These are phyloP conservation scores for Ottelia alismoides DNA, from an alignment of 106 monocot genomes.

Conservation along the genomic window DNA sequence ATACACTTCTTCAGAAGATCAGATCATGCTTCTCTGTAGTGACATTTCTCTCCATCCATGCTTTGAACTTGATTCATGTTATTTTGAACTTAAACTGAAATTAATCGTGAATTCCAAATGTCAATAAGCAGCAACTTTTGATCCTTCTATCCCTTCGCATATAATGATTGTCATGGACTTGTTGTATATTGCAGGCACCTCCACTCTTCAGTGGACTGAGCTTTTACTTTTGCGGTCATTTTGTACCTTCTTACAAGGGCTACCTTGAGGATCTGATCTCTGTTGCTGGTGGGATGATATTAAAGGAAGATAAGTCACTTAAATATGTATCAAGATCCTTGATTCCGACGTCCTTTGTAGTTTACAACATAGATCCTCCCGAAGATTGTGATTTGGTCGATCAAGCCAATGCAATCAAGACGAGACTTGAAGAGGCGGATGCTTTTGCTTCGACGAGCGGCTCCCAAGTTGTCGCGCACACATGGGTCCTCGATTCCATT, in stretches of 20 bases:
- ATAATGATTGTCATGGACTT: too few species aligned
- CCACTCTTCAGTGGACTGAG: constrained; percentile 29
- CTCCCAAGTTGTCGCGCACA: constrained; percentile 23
- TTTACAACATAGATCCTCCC: constrained; percentile 40
- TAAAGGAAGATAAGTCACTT: constrained; percentile 10
- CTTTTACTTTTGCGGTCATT: constrained; percentile 40
- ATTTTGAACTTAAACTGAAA: too few species aligned
- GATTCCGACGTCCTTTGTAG: constrained; percentile 9
- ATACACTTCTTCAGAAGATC: too few species aligned
- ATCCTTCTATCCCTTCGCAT: too few species aligned
- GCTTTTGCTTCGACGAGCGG: constrained; percentile 19
- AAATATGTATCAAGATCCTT: neutral
- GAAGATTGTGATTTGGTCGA: constrained; percentile 12
- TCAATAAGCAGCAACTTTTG: too few species aligned
- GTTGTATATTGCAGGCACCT: constrained; percentile 24
- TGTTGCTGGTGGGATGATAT: constrained; percentile 31
- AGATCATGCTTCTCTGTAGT: too few species aligned
- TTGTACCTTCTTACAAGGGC: constrained; percentile 30
- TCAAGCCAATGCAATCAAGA: constrained; percentile 12
- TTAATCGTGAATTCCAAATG: too few species aligned
- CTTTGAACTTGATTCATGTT: too few species aligned
- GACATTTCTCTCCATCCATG: too few species aligned
- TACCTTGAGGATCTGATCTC: constrained; percentile 36
- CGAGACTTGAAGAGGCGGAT: constrained; percentile 31
- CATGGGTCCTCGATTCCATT: constrained; percentile 43